Conservation (phyloP, 2,329 filamentous ascomycete genomes). For the Coleophoma eucalyptorum region DNA sequence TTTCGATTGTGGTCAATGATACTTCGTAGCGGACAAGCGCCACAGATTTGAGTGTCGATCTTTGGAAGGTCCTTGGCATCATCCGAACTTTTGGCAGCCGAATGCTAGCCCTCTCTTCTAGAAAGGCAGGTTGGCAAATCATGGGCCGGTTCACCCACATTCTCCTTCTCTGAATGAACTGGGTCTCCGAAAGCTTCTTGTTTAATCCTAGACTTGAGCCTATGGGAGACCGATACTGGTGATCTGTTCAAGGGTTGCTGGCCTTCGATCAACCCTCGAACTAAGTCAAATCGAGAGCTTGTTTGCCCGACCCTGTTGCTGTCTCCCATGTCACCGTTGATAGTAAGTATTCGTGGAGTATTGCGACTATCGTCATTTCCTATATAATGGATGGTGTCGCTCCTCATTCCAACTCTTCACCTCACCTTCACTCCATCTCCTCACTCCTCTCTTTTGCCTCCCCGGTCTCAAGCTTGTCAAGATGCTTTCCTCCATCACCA, state of each 20-base stretch:
- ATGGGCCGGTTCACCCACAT: conserved; percentile 1
- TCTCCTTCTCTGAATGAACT: conserved; percentile 12
- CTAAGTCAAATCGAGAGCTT: neutral
- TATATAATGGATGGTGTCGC: conserved; percentile 15
- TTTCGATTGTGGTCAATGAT: too few relatives aligned
- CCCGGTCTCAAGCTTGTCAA: conserved; percentile 7
- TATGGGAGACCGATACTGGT: neutral
- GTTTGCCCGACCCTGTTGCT: too few relatives aligned
- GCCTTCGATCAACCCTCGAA: neutral
- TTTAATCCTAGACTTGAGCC: conserved; percentile 3
- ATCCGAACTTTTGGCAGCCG: too few relatives aligned
- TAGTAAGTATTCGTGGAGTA: too few relatives aligned
- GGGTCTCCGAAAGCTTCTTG: conserved; percentile 1
- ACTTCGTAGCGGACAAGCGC: neutral
- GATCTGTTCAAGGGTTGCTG: neutral
- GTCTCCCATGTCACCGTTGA: too few relatives aligned
- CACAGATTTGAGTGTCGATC: neutral
- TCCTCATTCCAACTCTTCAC: conserved; percentile 6
- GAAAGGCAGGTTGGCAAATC: neutral
- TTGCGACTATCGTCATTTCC: too few relatives aligned
- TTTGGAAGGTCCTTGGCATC: neutral
- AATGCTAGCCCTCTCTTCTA: neutral
- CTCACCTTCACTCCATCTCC: conserved; percentile 6
- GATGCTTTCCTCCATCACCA: conserved; percentile 21
- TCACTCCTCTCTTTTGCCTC: conserved; percentile 3